These are phyloP conservation scores for Lizonia empirigonia DNA, from an alignment of 2,329 filamentous ascomycete species.

Conservation along the genomic window DNA sequence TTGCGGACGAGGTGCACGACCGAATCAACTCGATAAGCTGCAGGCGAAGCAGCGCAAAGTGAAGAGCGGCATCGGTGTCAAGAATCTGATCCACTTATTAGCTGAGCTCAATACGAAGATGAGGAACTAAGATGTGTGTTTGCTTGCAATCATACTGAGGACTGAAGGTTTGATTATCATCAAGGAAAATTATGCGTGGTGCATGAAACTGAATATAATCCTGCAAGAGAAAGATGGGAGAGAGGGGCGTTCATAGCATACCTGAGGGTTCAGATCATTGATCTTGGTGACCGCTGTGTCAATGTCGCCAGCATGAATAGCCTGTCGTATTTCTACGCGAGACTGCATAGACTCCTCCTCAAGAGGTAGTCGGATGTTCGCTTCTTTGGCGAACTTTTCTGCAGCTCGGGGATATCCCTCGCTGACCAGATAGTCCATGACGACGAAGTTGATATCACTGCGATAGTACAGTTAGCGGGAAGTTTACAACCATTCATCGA, in stretches of 20 bases:
- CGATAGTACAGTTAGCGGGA: conserved; percentile 36
- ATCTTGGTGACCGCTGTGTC: conserved; percentile 83
- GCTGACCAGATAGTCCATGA: conserved; percentile 95
- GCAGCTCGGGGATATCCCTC: conserved; percentile 94
- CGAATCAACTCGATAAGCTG: conserved; percentile 95
- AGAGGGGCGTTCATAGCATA: conserved; percentile 57
- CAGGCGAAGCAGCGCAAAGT: conserved; percentile 87
- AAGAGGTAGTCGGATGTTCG: conserved; percentile 78
- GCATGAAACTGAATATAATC: conserved; percentile 99
- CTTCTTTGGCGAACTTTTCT: conserved; percentile 90
- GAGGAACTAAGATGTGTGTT: conserved; percentile 10
- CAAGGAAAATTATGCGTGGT: conserved; percentile 97
- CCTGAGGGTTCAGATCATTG: conserved; percentile 89
- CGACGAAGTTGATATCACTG: conserved; percentile 93
- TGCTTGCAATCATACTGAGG: conserved; percentile 73
- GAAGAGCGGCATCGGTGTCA: conserved; percentile 79
- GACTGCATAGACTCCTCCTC: conserved; percentile 75
- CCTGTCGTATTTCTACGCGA: conserved; percentile 81
- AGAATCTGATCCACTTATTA: conserved; percentile 69
- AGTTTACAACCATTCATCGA: too few species aligned
- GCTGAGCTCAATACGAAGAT: conserved; percentile 20
- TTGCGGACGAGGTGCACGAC: conserved; percentile 67
- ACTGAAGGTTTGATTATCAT: conserved; percentile 87
- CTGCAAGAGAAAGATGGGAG: conserved; percentile 61
- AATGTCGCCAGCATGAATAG: conserved; percentile 85